These are phyloP conservation scores for Termitomyces bulborhizus DNA, from an alignment of 768 basidiomycete species.

Conservation along the genomic window DNA sequence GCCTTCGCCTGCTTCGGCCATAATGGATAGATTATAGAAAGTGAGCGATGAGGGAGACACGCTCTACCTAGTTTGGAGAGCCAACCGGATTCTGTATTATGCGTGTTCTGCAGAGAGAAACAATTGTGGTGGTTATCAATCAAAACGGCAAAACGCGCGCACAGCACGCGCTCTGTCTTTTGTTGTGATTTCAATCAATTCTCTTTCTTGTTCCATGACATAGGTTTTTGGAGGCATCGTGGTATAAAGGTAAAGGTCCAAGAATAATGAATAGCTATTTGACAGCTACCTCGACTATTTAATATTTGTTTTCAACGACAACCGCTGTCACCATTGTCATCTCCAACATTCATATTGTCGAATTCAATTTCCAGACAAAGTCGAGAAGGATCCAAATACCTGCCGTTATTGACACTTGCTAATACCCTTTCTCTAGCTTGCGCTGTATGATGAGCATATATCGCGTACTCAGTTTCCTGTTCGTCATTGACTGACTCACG, in stretches of 20 bases:
- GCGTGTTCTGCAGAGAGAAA: constrained; percentile 1
- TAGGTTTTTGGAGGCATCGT: background rate
- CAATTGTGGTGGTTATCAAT: constrained; percentile 9
- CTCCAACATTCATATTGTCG: background rate
- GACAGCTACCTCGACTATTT: background rate
- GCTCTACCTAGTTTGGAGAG: constrained; percentile 1
- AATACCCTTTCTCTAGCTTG: too few species aligned
- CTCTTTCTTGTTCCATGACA: background rate
- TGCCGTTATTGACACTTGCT: too few species aligned
- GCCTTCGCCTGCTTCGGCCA: constrained; percentile 77
- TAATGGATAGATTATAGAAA: constrained; percentile 8
- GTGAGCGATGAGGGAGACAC: constrained; percentile 5
- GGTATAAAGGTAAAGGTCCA: background rate
- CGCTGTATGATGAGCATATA: too few species aligned
- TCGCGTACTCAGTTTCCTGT: too few species aligned
- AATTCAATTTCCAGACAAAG: background rate
- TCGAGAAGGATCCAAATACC: too few species aligned
- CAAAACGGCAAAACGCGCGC: constrained; percentile 4
- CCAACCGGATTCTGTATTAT: constrained; percentile 8
- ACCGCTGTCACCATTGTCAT: background rate
- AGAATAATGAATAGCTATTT: too few species aligned
- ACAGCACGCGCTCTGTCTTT: background rate
- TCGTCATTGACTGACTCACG: too few species aligned
- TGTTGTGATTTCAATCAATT: too few species aligned
- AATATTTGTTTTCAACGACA: background rate